phyloP scores from a whole-genome alignment of 345 rosid species.

The Salix dunnii region DNA sequence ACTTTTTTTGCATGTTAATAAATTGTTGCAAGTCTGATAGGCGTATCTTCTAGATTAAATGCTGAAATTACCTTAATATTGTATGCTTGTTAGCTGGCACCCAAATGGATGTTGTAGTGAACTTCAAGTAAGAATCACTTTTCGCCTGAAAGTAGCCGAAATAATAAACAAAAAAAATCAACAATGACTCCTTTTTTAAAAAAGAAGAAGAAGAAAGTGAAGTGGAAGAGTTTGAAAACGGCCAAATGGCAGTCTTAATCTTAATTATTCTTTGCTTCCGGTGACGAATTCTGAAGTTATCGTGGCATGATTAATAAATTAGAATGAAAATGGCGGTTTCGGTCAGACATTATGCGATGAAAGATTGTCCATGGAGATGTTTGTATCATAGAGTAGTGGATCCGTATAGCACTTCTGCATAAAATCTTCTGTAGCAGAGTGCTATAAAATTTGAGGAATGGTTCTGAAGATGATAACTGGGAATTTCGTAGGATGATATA shows the following conservation, averaged over 20 bases:
- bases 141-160: not conserved
- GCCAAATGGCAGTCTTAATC: not conserved
- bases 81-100: slow-evolving; percentile 5
- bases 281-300: not conserved
- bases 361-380: no score
- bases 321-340: no score
- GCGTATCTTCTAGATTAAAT: not conserved
- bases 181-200: not conserved
- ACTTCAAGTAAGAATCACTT: not conserved
- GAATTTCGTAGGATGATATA: not conserved
- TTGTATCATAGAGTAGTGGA: not conserved
- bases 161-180: no score
- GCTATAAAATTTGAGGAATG: not conserved
- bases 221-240: not conserved
- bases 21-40: not conserved
- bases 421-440: not conserved
- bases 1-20: no score
- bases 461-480: not conserved
- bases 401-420: not conserved
- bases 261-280: no score
- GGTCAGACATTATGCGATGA: no score
- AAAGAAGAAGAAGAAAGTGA: not conserved
- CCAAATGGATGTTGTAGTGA: not conserved
- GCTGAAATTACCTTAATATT: not conserved
- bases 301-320: no score